phyloP scores from a whole-genome alignment of 768 basidiomycete genomes.

The Guyanaporus albipodus region DNA sequence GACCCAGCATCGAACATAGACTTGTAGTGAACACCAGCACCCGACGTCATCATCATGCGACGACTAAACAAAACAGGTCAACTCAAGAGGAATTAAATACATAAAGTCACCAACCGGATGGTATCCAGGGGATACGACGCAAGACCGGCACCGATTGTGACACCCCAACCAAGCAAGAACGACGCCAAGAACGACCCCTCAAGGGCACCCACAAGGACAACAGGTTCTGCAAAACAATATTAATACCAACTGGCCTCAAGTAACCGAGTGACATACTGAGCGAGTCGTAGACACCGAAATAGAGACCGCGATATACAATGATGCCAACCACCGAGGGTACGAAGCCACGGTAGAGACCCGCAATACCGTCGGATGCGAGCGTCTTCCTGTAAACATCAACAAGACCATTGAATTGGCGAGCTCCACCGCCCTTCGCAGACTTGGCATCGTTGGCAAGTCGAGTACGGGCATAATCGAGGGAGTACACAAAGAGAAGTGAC shows the following conservation, averaged over 20 bases:
- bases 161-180: conserved; percentile 97
- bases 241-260: conserved; percentile 26
- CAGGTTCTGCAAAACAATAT: conserved; percentile 63
- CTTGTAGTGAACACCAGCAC: conserved; percentile 94
- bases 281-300: conserved; percentile 96
- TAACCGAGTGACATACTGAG: conserved; percentile 59
- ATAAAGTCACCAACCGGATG: conserved; percentile 58
- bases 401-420: conserved; percentile 98
- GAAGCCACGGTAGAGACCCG: conserved; percentile 99
- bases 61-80: conserved; percentile 55
- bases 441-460: conserved; percentile 98
- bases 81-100: not conserved
- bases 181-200: conserved; percentile 97
- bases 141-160: conserved; percentile 98
- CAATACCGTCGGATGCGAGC: conserved; percentile 94
- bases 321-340: conserved; percentile 99
- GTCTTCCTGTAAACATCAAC: conserved; percentile 98
- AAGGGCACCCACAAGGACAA: conserved; percentile 92
- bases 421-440: conserved; percentile 86
- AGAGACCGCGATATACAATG: conserved; percentile 99
- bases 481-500: conserved; percentile 99
- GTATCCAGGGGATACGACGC: conserved; percentile 95
- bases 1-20: conserved; percentile 97
- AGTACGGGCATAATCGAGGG: conserved; percentile 98
- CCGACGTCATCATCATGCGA: conserved; percentile 99